Evolutionary conservation across 2,329 filamentous ascomycete species (phyloP).

Genomic region (Sordariomycetes sp.): DNA sequence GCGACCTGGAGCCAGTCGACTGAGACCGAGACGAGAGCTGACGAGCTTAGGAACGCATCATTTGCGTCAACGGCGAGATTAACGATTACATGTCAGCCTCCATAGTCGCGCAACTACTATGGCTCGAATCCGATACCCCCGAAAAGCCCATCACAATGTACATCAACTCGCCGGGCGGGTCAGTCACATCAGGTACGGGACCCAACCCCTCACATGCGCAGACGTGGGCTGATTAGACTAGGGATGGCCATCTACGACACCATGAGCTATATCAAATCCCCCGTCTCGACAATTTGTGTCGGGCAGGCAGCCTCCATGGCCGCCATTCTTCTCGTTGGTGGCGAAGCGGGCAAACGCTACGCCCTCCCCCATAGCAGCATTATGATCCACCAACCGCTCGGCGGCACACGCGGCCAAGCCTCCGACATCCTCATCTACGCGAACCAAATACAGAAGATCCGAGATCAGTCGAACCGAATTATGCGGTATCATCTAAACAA

Average conservation of each 20-base stretch:
- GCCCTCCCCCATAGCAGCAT: constrained; percentile 88
- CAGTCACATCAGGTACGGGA: constrained; percentile 60
- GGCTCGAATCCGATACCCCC: constrained; percentile 93
- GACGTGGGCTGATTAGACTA: constrained; percentile 5
- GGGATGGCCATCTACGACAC: constrained; percentile 93
- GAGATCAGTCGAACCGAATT: constrained; percentile 81
- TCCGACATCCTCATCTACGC: constrained; percentile 93
- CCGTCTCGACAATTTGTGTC: constrained; percentile 90
- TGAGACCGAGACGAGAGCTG: constrained; percentile 3
- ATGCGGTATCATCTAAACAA: constrained; percentile 80
- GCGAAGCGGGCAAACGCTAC: constrained; percentile 74
- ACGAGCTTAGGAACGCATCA: constrained; percentile 66
- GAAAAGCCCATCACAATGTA: constrained; percentile 95
- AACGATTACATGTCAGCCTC: constrained; percentile 87
- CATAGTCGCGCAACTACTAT: constrained; percentile 91
- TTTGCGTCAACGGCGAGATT: constrained; percentile 86
- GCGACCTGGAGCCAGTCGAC: background rate
- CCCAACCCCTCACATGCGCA: background rate
- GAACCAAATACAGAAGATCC: constrained; percentile 85
- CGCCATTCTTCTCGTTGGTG: constrained; percentile 76
- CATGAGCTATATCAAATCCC: constrained; percentile 91
- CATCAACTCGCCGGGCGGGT: constrained; percentile 93
- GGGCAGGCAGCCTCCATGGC: constrained; percentile 96
- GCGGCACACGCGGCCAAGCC: constrained; percentile 56
- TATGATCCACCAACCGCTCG: constrained; percentile 95